phyloP scores from a whole-genome alignment of 345 rosid species.

The Hirschfeldia incana region DNA sequence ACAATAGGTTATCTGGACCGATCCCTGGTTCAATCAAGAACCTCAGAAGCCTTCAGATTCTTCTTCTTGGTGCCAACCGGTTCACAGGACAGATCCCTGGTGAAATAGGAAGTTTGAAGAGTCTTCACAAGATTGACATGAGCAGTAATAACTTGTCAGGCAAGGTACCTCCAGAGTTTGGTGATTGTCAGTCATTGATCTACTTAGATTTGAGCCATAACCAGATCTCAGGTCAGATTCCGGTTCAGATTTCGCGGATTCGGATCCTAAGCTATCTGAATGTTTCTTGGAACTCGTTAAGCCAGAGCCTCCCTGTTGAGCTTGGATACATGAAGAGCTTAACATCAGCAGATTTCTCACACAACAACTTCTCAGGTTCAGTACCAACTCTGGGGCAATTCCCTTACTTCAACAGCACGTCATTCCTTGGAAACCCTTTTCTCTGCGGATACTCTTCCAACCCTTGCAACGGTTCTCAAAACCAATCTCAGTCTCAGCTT shows the following conservation, averaged over 20 bases:
- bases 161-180: constrained; percentile 61
- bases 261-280: constrained; percentile 74
- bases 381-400: constrained; percentile 81
- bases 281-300: constrained; percentile 75
- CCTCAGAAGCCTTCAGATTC: constrained; percentile 67
- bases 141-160: constrained; percentile 80
- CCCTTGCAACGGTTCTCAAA: constrained; percentile 55
- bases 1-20: constrained; percentile 68
- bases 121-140: constrained; percentile 59
- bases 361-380: constrained; percentile 75
- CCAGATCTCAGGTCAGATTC: constrained; percentile 62
- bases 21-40: constrained; percentile 67
- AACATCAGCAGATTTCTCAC: constrained; percentile 82
- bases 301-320: constrained; percentile 58
- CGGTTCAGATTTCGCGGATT: constrained; percentile 52
- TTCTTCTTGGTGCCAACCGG: constrained; percentile 60
- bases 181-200: constrained; percentile 52
- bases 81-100: constrained; percentile 73
- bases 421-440: constrained; percentile 78
- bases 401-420: constrained; percentile 73
- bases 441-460: constrained; percentile 77
- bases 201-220: constrained; percentile 70
- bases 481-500: constrained; percentile 37
- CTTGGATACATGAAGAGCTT: constrained; percentile 78
- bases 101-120: constrained; percentile 57